Base-by-base conservation (phyloP, 148 eudicot genomes). In the Vaccinium macrocarpon region DNA sequence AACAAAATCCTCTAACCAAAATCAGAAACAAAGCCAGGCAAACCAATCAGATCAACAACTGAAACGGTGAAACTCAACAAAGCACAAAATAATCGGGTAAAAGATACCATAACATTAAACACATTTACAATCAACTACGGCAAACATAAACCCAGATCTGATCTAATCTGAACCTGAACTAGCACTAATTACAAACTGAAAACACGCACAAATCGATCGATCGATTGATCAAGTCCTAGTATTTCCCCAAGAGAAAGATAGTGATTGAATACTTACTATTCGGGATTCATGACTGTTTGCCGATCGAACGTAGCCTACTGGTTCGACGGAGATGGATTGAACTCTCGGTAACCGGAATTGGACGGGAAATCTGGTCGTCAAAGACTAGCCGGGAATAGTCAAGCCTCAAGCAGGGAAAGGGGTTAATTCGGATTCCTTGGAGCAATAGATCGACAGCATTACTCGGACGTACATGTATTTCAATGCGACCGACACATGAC, bases 221-320 rank as follows among this genome's bases (percentile, higher is more conserved):
- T 32, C 76, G 11, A 68, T 11, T 19, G 29, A 15, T n/a, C 8
- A 18, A 68, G 18, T 66, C 27, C 18, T 51, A 21, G 19, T 32
- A 68, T 72, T 53, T 14, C n/a, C 35, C 19, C 21, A 32, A 32
- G 18, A 82, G 62, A 72, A 19, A 73, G 49, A 11, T 27, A 55
- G 64, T 16, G 8, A 55, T 38, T 21, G 48, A 55, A 78, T 16
- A 79, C 82, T 80, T 14, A 82, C 84, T 82, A 82, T 35, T 82
- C 84, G 68, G 84, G 68, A 73, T 82, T 82, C 84, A 82, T 82
- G 79, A 55, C 78, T 3, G 64, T 16, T 0, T 23, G 76, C 16
- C 16, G 76, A 71, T 71, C 46, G 35, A 61, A 25, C 18, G 73
- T 27, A 68, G 35, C 73, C 35, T 11, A 29, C 38, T 12, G 66